phyloP scores from a whole-genome alignment of 805 yeast genomes.

The Candida arabinofermentans region DNA sequence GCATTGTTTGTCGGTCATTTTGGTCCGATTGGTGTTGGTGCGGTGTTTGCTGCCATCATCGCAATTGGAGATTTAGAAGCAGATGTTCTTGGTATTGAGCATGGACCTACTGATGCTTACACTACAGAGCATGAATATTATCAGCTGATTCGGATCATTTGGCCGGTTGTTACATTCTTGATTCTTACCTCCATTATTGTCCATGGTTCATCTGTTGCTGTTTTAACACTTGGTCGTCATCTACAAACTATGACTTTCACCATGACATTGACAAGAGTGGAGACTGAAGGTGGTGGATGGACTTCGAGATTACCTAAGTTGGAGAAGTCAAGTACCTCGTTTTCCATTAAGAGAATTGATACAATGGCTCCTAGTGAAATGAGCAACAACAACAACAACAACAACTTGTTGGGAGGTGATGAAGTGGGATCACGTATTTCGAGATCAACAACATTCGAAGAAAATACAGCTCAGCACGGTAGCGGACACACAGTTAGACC shows the following conservation, averaged over 20 bases:
- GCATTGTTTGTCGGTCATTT: slow-evolving; percentile 71
- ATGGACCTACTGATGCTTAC: slow-evolving; percentile 30
- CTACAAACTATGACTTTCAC: slow-evolving; percentile 90
- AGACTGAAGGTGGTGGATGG: slow-evolving; percentile 77
- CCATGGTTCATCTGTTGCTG: slow-evolving; percentile 60
- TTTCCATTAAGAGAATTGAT: slow-evolving; percentile 80
- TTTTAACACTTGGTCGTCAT: slow-evolving; percentile 70
- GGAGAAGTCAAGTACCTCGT: slow-evolving; percentile 67
- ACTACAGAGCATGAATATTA: slow-evolving; percentile 26
- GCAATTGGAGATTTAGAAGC: slow-evolving; percentile 34
- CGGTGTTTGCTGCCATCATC: slow-evolving; percentile 33
- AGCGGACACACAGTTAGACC: slow-evolving; percentile 51
- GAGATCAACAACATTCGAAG: slow-evolving; percentile 4
- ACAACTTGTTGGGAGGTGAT: not conserved
- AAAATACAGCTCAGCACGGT: slow-evolving; percentile 14
- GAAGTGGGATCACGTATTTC: not conserved
- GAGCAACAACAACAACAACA: slow-evolving; percentile 2
- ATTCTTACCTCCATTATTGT: slow-evolving; percentile 54
- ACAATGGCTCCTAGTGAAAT: slow-evolving; percentile 43
- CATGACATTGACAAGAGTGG: slow-evolving; percentile 77
- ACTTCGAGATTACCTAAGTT: slow-evolving; percentile 78
- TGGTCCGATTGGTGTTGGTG: slow-evolving; percentile 64
- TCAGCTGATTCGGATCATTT: slow-evolving; percentile 32
- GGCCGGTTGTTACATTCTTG: slow-evolving; percentile 52
- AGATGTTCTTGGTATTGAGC: slow-evolving; percentile 33